Conservation (phyloP, 768 basidiomycete genomes). For the Kondoa subrosea region DNA sequence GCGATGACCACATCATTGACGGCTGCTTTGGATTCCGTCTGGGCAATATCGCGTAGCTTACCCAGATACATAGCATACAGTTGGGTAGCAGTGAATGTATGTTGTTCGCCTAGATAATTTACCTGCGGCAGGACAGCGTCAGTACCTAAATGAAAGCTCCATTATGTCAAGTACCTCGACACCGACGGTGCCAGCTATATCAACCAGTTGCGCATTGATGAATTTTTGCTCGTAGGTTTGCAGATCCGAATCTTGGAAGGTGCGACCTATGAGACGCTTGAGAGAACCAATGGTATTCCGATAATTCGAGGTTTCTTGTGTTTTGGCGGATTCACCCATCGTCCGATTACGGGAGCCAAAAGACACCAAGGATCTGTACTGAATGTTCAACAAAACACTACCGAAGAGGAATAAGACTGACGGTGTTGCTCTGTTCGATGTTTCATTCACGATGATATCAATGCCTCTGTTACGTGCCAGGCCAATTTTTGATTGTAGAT, state of each 20-base stretch:
- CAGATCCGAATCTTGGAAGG: constrained; percentile 61
- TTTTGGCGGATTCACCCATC: constrained; percentile 91
- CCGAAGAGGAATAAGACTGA: constrained; percentile 36
- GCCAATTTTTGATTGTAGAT: constrained; percentile 22
- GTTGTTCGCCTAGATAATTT: constrained; percentile 64
- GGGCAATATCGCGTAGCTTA: constrained; percentile 73
- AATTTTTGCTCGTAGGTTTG: constrained; percentile 74
- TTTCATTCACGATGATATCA: constrained; percentile 96
- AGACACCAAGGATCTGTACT: constrained; percentile 66
- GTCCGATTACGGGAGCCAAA: constrained; percentile 80
- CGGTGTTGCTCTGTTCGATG: constrained; percentile 93
- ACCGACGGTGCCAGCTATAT: constrained; percentile 66
- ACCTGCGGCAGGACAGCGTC: constrained; percentile 41
- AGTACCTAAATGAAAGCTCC: not conserved
- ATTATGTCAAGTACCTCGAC: constrained; percentile 45
- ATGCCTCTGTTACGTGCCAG: constrained; percentile 41
- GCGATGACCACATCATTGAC: constrained; percentile 89
- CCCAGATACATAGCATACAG: constrained; percentile 78
- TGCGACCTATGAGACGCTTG: constrained; percentile 76
- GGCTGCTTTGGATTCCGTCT: constrained; percentile 63
- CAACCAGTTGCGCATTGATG: constrained; percentile 69
- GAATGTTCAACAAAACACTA: not conserved
- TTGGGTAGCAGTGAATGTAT: constrained; percentile 70
- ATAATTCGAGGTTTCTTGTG: constrained; percentile 93
- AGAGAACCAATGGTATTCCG: constrained; percentile 87